phyloP scores from a whole-genome alignment of 2,329 filamentous ascomycete species.

The Pseudogymnoascus sp. region DNA sequence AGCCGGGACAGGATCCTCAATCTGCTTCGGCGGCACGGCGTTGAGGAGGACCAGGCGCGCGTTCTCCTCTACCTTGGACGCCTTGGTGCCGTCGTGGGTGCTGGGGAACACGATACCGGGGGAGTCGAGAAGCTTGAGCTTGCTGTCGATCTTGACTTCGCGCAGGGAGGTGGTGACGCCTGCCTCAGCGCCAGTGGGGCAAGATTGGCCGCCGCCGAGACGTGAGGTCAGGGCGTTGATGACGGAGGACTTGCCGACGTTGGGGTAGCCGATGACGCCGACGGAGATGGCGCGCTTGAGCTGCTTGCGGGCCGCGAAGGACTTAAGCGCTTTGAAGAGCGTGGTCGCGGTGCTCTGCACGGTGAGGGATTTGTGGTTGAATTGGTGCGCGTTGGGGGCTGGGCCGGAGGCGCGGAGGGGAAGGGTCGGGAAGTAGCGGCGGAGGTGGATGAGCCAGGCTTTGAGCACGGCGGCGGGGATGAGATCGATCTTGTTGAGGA shows the following conservation, averaged over 20 bases:
- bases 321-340: conserved; percentile 83
- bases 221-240: conserved; percentile 86
- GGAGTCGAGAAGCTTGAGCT: conserved; percentile 86
- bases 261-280: conserved; percentile 90
- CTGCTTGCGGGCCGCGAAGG: conserved; percentile 74
- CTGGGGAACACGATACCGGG: conserved; percentile 92
- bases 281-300: conserved; percentile 86
- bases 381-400: conserved; percentile 78
- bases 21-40: conserved; percentile 87
- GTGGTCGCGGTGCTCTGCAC: conserved; percentile 78
- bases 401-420: conserved; percentile 78
- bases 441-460: conserved; percentile 76
- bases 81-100: conserved; percentile 48
- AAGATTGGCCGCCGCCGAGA: conserved; percentile 64
- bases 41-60: conserved; percentile 83
- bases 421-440: conserved; percentile 84
- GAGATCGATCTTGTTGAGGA: conserved; percentile 94
- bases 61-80: conserved; percentile 59
- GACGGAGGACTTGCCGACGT: conserved; percentile 92
- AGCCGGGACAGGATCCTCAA: conserved; percentile 84
- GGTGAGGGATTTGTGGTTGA: conserved; percentile 85
- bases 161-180: conserved; percentile 85
- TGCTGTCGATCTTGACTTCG: conserved; percentile 89
- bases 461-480: conserved; percentile 76
- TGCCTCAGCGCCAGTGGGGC: conserved; percentile 83